Evolutionary conservation across 1,139 yeast species (phyloP).

Genomic region (Pichia sp.): DNA sequence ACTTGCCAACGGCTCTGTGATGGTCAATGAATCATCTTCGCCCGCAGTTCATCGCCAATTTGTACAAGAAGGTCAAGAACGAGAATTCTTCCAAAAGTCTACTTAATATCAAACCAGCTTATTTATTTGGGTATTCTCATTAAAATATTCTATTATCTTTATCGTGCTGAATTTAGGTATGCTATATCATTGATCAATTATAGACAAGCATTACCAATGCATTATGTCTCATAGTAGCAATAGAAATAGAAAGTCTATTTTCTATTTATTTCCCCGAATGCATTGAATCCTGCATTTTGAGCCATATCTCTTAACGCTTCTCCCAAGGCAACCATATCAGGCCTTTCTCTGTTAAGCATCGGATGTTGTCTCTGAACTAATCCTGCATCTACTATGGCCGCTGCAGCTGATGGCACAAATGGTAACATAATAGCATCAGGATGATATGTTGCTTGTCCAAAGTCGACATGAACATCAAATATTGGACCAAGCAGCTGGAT

Average conservation of each 20-base stretch:
- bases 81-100: background rate
- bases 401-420: background rate
- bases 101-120: background rate
- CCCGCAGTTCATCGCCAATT: background rate
- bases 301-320: background rate
- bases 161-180: background rate
- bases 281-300: background rate
- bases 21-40: background rate
- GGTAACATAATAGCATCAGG: constrained; percentile 3
- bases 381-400: background rate
- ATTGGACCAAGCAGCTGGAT: background rate
- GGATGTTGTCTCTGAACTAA: background rate
- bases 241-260: background rate
- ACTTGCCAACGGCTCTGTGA: background rate
- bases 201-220: background rate
- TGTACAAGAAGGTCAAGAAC: background rate
- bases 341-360: background rate
- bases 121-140: background rate
- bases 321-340: background rate
- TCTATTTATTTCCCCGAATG: background rate
- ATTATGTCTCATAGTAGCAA: background rate
- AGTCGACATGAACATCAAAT: background rate
- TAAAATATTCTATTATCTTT: background rate
- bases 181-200: background rate
- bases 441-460: background rate